Evolutionary conservation across 352 stramenopile genomes (phyloP).

Genomic region (Phytophthora cryptogea): DNA sequence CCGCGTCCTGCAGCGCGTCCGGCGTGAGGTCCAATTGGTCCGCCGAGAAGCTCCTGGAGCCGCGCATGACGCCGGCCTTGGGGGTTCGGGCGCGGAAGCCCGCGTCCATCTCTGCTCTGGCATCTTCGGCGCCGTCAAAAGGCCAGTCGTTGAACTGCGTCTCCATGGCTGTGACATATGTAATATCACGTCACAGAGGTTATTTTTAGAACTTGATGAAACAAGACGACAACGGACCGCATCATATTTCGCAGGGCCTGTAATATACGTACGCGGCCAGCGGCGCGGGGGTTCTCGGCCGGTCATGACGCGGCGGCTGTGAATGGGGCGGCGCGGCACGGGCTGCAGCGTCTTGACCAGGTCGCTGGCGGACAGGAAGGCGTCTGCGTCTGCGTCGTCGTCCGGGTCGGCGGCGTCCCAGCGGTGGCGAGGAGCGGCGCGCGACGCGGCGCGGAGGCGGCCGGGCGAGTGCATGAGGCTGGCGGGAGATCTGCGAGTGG

Average conservation of each 20-base stretch:
- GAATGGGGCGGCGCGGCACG: conserved; percentile 11
- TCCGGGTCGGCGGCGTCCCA: conserved; percentile 19
- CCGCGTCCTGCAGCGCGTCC: conserved; percentile 11
- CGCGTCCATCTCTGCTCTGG: conserved; percentile 2
- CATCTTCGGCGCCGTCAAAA: conserved; percentile 18
- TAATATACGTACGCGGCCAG: conserved; percentile 15
- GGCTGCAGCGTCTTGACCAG: conserved; percentile 40
- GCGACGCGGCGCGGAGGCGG: conserved; percentile 21
- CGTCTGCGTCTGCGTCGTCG: conserved; percentile 19
- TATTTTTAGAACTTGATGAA: background rate
- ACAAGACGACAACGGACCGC: background rate
- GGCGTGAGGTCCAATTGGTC: conserved; percentile 10
- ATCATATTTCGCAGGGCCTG: background rate
- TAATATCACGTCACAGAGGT: background rate
- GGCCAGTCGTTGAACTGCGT: conserved; percentile 31
- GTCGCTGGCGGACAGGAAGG: conserved; percentile 39
- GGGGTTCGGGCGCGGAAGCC: conserved; percentile 3
- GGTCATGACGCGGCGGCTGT: conserved; percentile 11
- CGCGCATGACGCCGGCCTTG: conserved; percentile 7
- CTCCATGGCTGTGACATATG: conserved; percentile 25
- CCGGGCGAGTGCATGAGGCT: conserved; percentile 23
- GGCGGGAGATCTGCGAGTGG: conserved; percentile 10
- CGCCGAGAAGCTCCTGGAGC: background rate
- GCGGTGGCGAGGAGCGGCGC: conserved; percentile 1
- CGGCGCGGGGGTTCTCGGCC: conserved; percentile 13